A percentile compares a stretch with the other conserved stretches of the same genome.
phyloP scores from a whole-genome alignment of 129 eudicot species.

The Lactuca sativa region DNA sequence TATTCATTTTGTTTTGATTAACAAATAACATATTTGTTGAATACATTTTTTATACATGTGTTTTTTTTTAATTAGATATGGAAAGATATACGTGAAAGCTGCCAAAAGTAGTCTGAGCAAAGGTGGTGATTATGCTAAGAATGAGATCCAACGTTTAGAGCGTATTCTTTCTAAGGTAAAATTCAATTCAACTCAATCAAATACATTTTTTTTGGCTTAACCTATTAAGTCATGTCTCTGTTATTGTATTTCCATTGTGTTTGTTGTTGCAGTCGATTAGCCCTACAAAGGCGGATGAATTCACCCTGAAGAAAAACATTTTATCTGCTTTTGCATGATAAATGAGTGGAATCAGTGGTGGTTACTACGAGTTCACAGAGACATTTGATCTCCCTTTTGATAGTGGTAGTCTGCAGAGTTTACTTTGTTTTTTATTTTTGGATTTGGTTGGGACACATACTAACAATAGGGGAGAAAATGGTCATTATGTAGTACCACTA shows the following conservation, averaged over 20 bases:
- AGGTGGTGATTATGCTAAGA: constrained; percentile 39
- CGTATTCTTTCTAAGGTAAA: constrained; percentile 44
- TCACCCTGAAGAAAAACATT: constrained; percentile 93
- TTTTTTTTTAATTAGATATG: constrained; percentile 55
- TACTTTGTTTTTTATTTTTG: constrained; percentile 24
- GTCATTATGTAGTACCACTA: constrained; percentile 21
- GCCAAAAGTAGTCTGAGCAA: constrained; percentile 38
- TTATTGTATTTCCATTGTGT: neutral
- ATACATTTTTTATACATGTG: constrained; percentile 1
- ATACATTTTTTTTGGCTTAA: neutral
- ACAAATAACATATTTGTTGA: neutral
- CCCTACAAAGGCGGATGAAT: constrained; percentile 80
- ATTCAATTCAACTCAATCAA: neutral
- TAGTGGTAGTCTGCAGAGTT: constrained; percentile 20
- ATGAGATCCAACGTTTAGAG: constrained; percentile 43
- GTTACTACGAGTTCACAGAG: constrained; percentile 8
- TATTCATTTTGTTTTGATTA: constrained; percentile 1
- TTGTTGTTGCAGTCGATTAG: constrained; percentile 68
- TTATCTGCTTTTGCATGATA: constrained; percentile 61
- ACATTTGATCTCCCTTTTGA: constrained; percentile 16
- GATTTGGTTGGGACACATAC: constrained; percentile 2
- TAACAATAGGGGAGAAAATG: constrained; percentile 31
- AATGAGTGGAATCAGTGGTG: constrained; percentile 18
- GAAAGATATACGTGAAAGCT: constrained; percentile 47
- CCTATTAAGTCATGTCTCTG: no score